Evolutionary conservation across 2,329 filamentous ascomycete genomes (phyloP).

Genomic region (Nannizziopsis arthrosporioides): DNA sequence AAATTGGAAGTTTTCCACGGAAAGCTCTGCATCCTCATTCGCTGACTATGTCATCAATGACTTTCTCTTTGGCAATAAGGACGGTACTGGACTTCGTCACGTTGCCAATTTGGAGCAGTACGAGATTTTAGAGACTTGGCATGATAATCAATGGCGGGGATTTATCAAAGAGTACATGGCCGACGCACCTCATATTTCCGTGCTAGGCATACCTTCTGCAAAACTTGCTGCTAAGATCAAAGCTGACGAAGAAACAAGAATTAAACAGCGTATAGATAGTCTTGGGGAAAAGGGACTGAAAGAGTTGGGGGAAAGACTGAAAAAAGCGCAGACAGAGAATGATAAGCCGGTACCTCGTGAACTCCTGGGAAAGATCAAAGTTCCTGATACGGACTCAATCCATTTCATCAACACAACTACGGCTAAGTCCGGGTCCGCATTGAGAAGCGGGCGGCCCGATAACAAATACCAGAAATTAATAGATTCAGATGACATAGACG

Average conservation of each 20-base stretch:
- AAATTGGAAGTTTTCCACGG: slow-evolving; percentile 71
- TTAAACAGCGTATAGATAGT: slow-evolving; percentile 65
- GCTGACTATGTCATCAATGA: slow-evolving; percentile 79
- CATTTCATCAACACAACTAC: slow-evolving; percentile 86
- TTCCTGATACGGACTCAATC: slow-evolving; percentile 80
- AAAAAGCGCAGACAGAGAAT: slow-evolving; percentile 76
- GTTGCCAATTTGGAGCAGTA: slow-evolving; percentile 44
- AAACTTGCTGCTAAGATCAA: slow-evolving; percentile 72
- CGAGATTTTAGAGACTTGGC: slow-evolving; percentile 65
- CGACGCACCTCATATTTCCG: slow-evolving; percentile 74
- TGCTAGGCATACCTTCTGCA: slow-evolving; percentile 76
- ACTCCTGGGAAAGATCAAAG: slow-evolving; percentile 67
- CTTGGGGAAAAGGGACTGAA: slow-evolving; percentile 74
- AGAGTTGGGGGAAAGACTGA: slow-evolving; percentile 60
- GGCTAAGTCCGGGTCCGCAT: slow-evolving; percentile 68
- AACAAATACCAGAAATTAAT: slow-evolving; percentile 65
- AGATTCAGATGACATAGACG: slow-evolving; percentile 51
- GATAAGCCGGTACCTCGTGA: slow-evolving; percentile 73
- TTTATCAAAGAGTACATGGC: slow-evolving; percentile 77
- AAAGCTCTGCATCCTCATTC: slow-evolving; percentile 70
- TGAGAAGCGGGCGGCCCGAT: slow-evolving; percentile 53
- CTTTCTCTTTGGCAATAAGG: slow-evolving; percentile 76
- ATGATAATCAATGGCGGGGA: slow-evolving; percentile 67
- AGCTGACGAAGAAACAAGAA: slow-evolving; percentile 62
- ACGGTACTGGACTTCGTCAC: slow-evolving; percentile 62